Evolutionary conservation across 139 green algal species (phyloP).

Genomic region (Parachlorella kessleri): DNA sequence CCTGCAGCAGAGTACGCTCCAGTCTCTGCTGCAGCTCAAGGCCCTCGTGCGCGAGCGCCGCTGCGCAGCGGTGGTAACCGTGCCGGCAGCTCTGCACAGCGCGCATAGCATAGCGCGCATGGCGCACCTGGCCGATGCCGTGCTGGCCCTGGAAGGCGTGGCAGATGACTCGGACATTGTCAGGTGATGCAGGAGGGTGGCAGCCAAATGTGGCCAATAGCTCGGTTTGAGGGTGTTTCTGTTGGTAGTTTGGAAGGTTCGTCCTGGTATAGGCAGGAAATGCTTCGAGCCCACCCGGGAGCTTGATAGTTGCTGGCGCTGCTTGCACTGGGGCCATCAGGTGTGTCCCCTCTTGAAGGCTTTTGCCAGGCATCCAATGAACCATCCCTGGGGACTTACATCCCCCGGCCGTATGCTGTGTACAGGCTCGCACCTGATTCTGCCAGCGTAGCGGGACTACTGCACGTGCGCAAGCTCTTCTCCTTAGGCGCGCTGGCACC

Average conservation of each 20-base stretch:
- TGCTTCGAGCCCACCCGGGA: no score
- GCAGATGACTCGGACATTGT: constrained; percentile 62
- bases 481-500: constrained; percentile 43
- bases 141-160: constrained; percentile 62
- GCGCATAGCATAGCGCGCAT: constrained; percentile 36
- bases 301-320: no score
- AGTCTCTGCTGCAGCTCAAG: constrained; percentile 23
- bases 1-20: constrained; percentile 34
- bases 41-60: constrained; percentile 11
- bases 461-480: constrained; percentile 64
- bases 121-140: constrained; percentile 62
- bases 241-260: no score
- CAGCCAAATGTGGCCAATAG: no score
- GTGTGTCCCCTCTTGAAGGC: no score
- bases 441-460: constrained; percentile 50
- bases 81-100: constrained; percentile 29
- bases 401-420: no score
- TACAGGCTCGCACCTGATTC: constrained; percentile 57
- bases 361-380: no score
- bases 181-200: constrained; percentile 8
- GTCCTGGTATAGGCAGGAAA: no score
- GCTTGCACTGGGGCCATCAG: no score
- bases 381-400: no score
- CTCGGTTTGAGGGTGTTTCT: no score
- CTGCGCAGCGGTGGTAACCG: constrained; percentile 39